Percentiles rank a stretch among this genome's conserved stretches.
phyloP scores from a whole-genome alignment of 2,329 filamentous ascomycete species.

The Scedosporium aurantiacum region DNA sequence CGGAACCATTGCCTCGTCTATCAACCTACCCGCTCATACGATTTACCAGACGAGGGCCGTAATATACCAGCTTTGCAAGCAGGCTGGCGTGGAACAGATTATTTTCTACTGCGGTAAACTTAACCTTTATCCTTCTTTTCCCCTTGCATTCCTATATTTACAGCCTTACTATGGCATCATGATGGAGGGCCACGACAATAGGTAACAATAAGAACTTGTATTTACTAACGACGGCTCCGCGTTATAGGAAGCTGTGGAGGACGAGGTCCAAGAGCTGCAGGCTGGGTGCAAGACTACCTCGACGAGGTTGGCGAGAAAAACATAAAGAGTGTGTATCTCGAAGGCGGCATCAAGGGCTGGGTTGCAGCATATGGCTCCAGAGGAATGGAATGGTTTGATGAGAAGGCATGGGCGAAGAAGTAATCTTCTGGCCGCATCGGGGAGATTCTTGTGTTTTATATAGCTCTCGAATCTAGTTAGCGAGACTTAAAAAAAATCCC shows the following conservation, averaged over 20 bases:
- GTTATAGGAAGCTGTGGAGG: constrained; percentile 36
- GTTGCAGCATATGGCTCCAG: constrained; percentile 34
- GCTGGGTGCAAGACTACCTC: constrained; percentile 47
- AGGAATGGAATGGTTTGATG: constrained; percentile 40
- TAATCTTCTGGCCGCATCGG: not conserved
- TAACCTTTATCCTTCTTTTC: not conserved
- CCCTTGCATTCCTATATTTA: not conserved
- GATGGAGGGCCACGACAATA: not conserved
- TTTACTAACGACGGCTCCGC: not conserved
- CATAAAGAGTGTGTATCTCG: constrained; percentile 35
- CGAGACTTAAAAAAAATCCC: not conserved
- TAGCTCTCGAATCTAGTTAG: not conserved
- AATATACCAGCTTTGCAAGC: constrained; percentile 37
- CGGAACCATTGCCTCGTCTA: constrained; percentile 46
- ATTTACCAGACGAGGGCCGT: constrained; percentile 38
- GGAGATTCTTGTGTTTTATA: not conserved
- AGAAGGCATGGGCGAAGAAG: constrained; percentile 22
- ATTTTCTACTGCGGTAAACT: constrained; percentile 45
- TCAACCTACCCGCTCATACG: constrained; percentile 46
- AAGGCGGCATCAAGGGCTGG: constrained; percentile 46
- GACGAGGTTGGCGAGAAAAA: constrained; percentile 29
- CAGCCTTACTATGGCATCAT: not conserved
- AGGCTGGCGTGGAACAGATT: constrained; percentile 34
- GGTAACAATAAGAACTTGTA: not conserved
- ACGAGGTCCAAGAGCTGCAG: constrained; percentile 39